Evolutionary conservation across 2,329 filamentous ascomycete species (phyloP).

Genomic region (Claviceps africana): DNA sequence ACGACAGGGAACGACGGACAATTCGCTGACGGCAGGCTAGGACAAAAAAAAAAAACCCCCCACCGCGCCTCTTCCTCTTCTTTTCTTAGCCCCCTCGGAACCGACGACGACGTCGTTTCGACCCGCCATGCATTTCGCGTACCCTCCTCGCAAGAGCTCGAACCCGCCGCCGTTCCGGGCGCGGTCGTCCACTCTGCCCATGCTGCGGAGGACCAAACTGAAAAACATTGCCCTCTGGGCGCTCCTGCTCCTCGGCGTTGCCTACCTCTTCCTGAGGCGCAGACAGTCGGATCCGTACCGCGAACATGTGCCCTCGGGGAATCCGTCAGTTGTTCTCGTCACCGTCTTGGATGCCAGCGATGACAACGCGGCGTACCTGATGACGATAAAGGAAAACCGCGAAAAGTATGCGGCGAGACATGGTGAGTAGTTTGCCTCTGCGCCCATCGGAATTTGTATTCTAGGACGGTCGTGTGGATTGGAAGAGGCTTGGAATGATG

Average conservation of each 20-base stretch:
- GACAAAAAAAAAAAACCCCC: neutral
- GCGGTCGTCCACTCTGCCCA: constrained; percentile 38
- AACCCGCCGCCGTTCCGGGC: constrained; percentile 58
- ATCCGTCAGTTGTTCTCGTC: constrained; percentile 59
- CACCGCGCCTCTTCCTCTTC: neutral
- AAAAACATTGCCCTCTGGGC: constrained; percentile 42
- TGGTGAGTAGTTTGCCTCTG: constrained; percentile 52
- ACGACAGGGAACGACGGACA: neutral
- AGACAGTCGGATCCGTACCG: constrained; percentile 16
- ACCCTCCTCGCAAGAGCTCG: constrained; percentile 73
- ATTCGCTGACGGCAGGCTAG: neutral
- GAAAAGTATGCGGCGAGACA: constrained; percentile 73
- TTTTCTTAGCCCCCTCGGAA: neutral
- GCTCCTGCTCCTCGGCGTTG: constrained; percentile 38
- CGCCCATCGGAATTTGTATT: neutral
- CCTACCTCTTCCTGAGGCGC: constrained; percentile 43
- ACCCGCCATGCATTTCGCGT: constrained; percentile 69
- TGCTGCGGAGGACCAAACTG: constrained; percentile 47
- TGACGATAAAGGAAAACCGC: constrained; percentile 68
- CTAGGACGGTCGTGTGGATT: neutral
- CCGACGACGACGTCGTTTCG: neutral
- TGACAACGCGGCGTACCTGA: constrained; percentile 52
- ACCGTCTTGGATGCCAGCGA: constrained; percentile 62
- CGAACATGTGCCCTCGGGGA: constrained; percentile 33
- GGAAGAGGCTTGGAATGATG: neutral